These are phyloP conservation scores for Yarrowia sp. DNA, from an alignment of 805 yeast species.

Conservation along the genomic window DNA sequence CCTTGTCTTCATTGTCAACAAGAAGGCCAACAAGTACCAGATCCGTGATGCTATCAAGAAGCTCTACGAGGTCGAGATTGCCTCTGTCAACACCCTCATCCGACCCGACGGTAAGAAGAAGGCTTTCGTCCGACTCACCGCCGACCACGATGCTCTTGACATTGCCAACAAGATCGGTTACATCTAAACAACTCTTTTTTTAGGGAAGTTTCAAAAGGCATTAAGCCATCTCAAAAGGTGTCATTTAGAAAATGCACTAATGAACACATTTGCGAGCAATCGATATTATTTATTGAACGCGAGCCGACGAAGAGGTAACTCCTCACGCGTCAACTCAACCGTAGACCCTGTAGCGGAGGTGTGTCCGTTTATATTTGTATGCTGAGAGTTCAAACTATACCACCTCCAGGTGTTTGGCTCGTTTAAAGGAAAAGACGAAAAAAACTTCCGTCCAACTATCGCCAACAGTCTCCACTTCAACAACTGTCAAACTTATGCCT, in stretches of 20 bases:
- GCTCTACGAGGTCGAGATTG: slow-evolving; percentile 93
- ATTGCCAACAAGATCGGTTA: slow-evolving; percentile 99
- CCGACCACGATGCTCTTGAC: slow-evolving; percentile 99
- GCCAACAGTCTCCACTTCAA: too few relatives aligned
- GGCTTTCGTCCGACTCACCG: slow-evolving; percentile 98
- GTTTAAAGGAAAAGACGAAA: too few relatives aligned
- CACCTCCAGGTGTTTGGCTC: background rate
- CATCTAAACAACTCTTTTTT: slow-evolving; percentile 54
- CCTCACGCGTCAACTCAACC: slow-evolving; percentile 19
- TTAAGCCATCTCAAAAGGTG: background rate
- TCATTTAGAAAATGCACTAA: slow-evolving; percentile 20
- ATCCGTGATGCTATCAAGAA: slow-evolving; percentile 98
- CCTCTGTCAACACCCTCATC: slow-evolving; percentile 91
- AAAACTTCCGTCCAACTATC: too few relatives aligned
- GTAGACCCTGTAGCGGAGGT: slow-evolving; percentile 6
- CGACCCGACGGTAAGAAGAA: slow-evolving; percentile 99
- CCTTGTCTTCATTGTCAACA: slow-evolving; percentile 95
- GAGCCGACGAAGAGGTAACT: slow-evolving; percentile 12
- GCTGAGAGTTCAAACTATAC: background rate
- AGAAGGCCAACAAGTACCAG: slow-evolving; percentile 97
- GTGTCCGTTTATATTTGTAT: background rate
- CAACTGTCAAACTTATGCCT: too few relatives aligned
- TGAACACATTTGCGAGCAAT: slow-evolving; percentile 18
- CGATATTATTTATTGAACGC: slow-evolving; percentile 25
- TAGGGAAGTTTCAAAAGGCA: background rate